Evolutionary conservation across 306 rosid genomes (phyloP).

Genomic region (Vigna hirtella): DNA sequence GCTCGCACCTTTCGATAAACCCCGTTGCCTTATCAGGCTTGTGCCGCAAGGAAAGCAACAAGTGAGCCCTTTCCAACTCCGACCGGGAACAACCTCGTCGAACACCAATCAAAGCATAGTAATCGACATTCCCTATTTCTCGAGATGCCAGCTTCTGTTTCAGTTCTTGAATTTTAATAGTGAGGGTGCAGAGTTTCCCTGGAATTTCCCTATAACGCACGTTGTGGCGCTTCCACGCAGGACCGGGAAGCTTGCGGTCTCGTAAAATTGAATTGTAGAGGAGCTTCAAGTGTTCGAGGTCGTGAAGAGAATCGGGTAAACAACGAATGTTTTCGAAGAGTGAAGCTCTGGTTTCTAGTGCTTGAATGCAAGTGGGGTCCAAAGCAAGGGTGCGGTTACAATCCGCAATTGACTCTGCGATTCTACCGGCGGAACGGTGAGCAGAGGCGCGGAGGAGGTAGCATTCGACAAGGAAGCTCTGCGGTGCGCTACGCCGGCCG

Average conservation of each 20-base stretch:
- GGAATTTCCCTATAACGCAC: constrained; percentile 87
- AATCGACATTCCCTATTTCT: constrained; percentile 73
- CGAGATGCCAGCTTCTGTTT: constrained; percentile 79
- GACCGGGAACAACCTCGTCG: constrained; percentile 92
- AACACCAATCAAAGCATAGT: constrained; percentile 76
- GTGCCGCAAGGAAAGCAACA: constrained; percentile 73
- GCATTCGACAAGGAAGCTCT: constrained; percentile 90
- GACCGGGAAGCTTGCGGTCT: constrained; percentile 88
- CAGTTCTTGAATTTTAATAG: constrained; percentile 68
- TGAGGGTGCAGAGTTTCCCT: constrained; percentile 72
- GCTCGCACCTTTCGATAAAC: constrained; percentile 85
- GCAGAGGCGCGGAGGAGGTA: constrained; percentile 83
- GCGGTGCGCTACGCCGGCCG: constrained; percentile 94
- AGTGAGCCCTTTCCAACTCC: constrained; percentile 83
- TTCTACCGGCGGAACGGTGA: constrained; percentile 69
- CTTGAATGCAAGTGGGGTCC: constrained; percentile 81
- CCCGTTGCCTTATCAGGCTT: constrained; percentile 79
- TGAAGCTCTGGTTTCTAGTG: constrained; percentile 85
- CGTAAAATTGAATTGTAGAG: constrained; percentile 84
- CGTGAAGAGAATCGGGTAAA: constrained; percentile 87
- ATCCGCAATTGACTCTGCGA: constrained; percentile 88
- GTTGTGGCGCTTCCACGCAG: constrained; percentile 89
- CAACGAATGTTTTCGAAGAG: constrained; percentile 80
- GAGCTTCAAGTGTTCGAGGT: constrained; percentile 87
- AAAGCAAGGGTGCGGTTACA: constrained; percentile 88